Conservation (phyloP, 2,329 filamentous ascomycete genomes). For the Colletotrichum sp. region DNA sequence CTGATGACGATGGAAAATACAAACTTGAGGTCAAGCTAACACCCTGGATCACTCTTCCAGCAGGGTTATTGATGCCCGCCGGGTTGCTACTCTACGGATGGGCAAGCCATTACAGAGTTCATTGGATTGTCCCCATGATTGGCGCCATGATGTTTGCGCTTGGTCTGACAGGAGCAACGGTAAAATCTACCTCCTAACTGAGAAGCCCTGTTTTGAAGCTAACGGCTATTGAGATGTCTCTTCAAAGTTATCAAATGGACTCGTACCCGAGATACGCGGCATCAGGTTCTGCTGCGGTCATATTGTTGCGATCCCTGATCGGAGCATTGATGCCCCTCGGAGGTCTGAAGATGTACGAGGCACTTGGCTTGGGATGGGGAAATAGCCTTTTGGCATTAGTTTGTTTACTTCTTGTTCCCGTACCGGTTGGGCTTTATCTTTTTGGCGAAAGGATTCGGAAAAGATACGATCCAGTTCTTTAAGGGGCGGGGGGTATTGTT, state of each 20-base stretch:
- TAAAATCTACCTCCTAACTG: not conserved
- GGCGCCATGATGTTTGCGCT: constrained; percentile 46
- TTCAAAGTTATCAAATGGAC: constrained; percentile 69
- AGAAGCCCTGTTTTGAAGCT: not conserved
- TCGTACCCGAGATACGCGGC: constrained; percentile 46
- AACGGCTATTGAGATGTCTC: constrained; percentile 36
- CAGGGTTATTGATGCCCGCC: constrained; percentile 38
- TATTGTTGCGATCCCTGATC: constrained; percentile 39
- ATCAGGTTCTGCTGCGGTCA: constrained; percentile 42
- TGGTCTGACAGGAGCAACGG: constrained; percentile 41
- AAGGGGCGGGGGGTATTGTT: not conserved
- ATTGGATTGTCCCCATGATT: constrained; percentile 62
- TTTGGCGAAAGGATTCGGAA: not conserved
- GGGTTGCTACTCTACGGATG: constrained; percentile 66
- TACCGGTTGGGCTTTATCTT: constrained; percentile 27
- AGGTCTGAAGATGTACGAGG: constrained; percentile 40
- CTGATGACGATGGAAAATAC: constrained; percentile 26
- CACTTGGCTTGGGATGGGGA: constrained; percentile 48
- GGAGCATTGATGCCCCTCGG: constrained; percentile 44
- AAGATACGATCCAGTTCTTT: not conserved
- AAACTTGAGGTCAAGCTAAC: constrained; percentile 33
- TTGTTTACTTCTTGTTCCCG: constrained; percentile 38
- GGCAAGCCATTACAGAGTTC: constrained; percentile 55
- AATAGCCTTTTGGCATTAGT: constrained; percentile 45
- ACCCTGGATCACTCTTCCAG: constrained; percentile 27